Conservation (phyloP, 305 asterid species). For the Lippia alba region DNA sequence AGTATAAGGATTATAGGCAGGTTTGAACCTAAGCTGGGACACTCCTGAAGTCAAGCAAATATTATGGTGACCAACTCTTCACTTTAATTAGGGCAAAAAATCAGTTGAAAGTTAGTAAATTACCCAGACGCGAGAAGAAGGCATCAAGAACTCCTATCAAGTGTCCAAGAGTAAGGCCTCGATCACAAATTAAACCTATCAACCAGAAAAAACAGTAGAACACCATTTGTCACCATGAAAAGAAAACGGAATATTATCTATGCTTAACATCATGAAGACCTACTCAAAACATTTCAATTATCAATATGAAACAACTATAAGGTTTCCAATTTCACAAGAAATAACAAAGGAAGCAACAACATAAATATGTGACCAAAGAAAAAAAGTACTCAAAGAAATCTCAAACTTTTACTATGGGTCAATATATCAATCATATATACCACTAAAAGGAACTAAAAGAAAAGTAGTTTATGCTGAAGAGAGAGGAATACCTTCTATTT, state of each 20-base stretch:
- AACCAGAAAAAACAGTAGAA: conserved; percentile 25
- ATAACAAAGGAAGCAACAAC: not conserved
- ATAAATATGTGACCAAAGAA: not conserved
- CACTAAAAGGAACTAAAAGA: not conserved
- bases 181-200: conserved; percentile 87
- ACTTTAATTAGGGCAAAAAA: conserved; percentile 4
- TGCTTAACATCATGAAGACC: not conserved
- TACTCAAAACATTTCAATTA: not conserved
- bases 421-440: not conserved
- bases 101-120: conserved; percentile 15
- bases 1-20: conserved; percentile 97
- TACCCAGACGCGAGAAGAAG: conserved; percentile 92
- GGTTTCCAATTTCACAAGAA: not conserved
- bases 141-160: conserved; percentile 87
- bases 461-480: not conserved
- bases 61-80: conserved; percentile 2
- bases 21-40: conserved; percentile 95
- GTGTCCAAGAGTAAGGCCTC: conserved; percentile 92
- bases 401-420: not conserved
- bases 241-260: not conserved
- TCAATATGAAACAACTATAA: conserved; percentile 4
- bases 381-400: not conserved
- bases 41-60: conserved; percentile 60
- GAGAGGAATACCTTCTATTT: conserved; percentile 74
- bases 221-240: conserved; percentile 8